Evolutionary conservation across 495 filamentous ascomycete species (phyloP), one percentile per base, ranked within the genome.

Genomic region (Bryoglossum gracile): DNA sequence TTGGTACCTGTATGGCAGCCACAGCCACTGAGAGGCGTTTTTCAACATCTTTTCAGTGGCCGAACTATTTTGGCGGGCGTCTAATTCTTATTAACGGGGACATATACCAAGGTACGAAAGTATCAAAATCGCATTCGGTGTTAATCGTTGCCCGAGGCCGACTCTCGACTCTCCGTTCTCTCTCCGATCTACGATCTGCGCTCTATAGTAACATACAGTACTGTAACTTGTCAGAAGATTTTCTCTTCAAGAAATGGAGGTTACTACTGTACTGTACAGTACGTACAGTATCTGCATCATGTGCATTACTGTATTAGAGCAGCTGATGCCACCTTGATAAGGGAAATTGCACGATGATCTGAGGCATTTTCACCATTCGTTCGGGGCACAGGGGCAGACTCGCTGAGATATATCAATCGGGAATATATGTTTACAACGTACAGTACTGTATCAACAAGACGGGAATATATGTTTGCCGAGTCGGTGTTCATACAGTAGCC

Each of bases 261-360:
- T 5, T 30, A 5, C 26, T 30, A 13, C 26, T 30, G 26, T 5
- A 30, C 13, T 30, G 26, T 6, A 30, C 26, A n/a, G n/a, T n/a
- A n/a, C n/a, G n/a, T n/a, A n/a, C n/a, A n/a, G n/a, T n/a, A n/a
- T n/a, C n/a, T n/a, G n/a, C n/a, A n/a, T n/a, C n/a, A n/a, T n/a
- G n/a, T n/a, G n/a, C n/a, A n/a, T n/a, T n/a, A n/a, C n/a, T n/a
- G n/a, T n/a, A n/a, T 30, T 5, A 30, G 37, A 17, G 16, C 37
- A 33, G 37, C 24, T 41, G 37, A 50, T 35, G 22, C 19, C n/a
- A n/a, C 16, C 30, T 32, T 39, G 17, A n/a, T 36, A n/a, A 13
- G n/a, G 43, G 30, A 24, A 14, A 46, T 46, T 23, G 43, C 43
- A 35, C 36, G 43, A 14, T 46, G 43, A 46, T 35, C 43, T 46